Evolutionary conservation across 2,329 filamentous ascomycete genomes (phyloP).

Genomic region (Immersiporthe knoxdaviesiana): DNA sequence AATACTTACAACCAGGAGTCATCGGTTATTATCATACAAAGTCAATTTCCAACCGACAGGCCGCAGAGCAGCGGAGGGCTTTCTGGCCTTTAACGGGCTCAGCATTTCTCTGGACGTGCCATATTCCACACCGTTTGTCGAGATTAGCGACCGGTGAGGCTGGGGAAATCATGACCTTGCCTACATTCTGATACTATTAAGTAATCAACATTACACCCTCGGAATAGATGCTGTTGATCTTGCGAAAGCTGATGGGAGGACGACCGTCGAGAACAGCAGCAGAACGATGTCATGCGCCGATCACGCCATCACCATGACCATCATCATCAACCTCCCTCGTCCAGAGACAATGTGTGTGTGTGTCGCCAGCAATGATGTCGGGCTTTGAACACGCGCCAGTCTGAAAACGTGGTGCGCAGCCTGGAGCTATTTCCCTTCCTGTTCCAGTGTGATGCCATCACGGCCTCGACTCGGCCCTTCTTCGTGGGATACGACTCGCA

Average conservation of each 20-base stretch:
- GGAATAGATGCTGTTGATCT: neutral
- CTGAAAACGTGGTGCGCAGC: neutral
- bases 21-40: conserved; percentile 67
- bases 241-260: neutral
- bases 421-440: neutral
- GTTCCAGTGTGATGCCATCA: neutral
- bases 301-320: neutral
- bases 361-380: neutral
- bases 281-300: neutral
- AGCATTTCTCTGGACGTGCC: conserved; percentile 62
- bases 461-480: conserved; percentile 15
- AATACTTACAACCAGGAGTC: conserved; percentile 71
- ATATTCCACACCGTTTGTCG: conserved; percentile 90
- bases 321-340: neutral
- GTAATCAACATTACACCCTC: neutral
- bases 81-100: conserved; percentile 57
- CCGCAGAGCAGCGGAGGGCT: conserved; percentile 69
- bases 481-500: neutral
- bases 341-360: neutral
- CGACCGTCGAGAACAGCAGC: neutral
- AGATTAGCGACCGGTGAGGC: conserved; percentile 90
- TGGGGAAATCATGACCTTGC: conserved; percentile 81
- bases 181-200: conserved; percentile 58
- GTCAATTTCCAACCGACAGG: conserved; percentile 94
- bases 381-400: neutral